Base-by-base conservation (phyloP, 73 alveolate species). In the Paramecium sexaurelia region DNA sequence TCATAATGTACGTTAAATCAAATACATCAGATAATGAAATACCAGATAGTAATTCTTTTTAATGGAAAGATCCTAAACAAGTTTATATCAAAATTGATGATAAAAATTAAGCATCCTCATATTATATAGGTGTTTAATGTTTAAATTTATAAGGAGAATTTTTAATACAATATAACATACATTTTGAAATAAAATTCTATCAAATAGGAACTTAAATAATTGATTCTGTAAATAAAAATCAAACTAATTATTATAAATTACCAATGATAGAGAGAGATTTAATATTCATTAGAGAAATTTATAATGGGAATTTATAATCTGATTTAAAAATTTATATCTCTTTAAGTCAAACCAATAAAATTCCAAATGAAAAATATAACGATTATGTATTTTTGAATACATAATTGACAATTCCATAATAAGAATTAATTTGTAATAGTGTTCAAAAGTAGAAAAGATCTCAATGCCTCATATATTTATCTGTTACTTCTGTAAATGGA, bases 11-110 rank as follows among this genome's bases (percentile, higher is more conserved):
- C 41, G 90, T 78, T 5, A 78, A 41, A 41, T 6, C 75, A 24
- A 32, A 61, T 15, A 41, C 0, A 17, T 19, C 40, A 9, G 51
- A 78, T 19, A 10, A 19, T 19, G 90, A 78, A 24, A 43, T 78
- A 22, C 90, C 90, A 7, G 90, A 78, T 40, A 78, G 90, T 40
- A 29, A 78, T 78, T 41, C 90, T 1, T 39, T 7, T 41, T 6
- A 43, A 45, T 78, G 90, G 90, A 45, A 78, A 40, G 75, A 24
- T 19, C 2, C 27, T 20, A 78, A 35, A 41, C 3, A 19, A 22
- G 35, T 73, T 73, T 6, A 35, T 37, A 73, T 73, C 0, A 73
- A 27, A 1, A 35, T 20, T 13, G 55, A 32, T 13, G 9, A 35
- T 3, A 2, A 35, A 32, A 35, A 73, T 73, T 33, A 73, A 13